Base-by-base conservation (phyloP, 2,329 filamentous ascomycete genomes). In the Aspergillus tanneri region DNA sequence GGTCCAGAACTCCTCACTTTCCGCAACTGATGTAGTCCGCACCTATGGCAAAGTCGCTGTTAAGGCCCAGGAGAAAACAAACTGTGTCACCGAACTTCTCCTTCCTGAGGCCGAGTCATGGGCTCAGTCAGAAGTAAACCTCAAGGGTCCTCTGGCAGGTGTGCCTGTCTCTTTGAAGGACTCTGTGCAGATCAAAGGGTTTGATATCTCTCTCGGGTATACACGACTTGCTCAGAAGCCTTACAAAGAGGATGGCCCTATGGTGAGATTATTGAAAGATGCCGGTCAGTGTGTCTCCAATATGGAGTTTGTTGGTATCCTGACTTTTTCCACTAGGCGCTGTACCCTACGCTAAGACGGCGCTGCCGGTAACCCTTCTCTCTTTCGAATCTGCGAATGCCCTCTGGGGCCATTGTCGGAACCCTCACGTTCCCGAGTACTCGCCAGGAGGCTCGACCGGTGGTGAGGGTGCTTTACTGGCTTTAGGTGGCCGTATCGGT, bases 321-420 rank as follows among this genome's bases (percentile, higher is more conserved):
- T 36, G 28, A 30, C 44, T 60, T 24, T 61, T 27, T 19, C 23
- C 24, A 25, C n/a, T 27, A 77, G 81, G 91, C 18, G 90, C 91
- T 0, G 79, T 96, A 2, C 91, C 91, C 0, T 96, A 95, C 65
- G 89, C 91, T 55, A 97, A 96, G 76, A 96, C 91, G 0, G 93
- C 93, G 53, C 68, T 95, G 2, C 92, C 91, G 4, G 87, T 92
- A 47, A 95, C 90, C 0, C 79, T 96, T 2, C 77, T 95, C 32
- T 90, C 86, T 48, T 95, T 95, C 61, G 90, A 95, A 69, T 90
- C 87, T 12, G 82, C 83, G 43, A 86, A 85, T 59, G 81, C 84
- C 52, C 75, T 96, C 16, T 97, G 91, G 89, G 91, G 92, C 7
- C 80, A 84, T 24, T 85, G 81, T 56, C 84, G 80, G 12, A 96